Evolutionary conservation across 2,329 filamentous ascomycete species (phyloP), one percentile per base, ranked within the genome.

Genomic region (Emergomyces orientalis): DNA sequence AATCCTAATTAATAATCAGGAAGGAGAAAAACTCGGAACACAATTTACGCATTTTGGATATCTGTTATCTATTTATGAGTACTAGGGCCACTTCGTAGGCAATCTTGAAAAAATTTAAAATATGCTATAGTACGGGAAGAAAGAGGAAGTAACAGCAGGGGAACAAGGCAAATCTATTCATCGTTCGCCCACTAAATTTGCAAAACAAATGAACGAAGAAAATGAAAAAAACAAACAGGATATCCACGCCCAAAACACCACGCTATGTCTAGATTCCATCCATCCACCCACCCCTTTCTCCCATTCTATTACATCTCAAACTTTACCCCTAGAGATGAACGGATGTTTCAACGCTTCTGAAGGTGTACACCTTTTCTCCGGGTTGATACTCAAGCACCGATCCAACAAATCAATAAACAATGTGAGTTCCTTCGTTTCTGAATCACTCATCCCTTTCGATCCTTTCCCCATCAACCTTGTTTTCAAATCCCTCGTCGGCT

Each of bases 311-410:
- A 14, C 25, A 13, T 17, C 13, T 59, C 41, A 59, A 25, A 59
- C 27, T 32, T 59, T 59, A 25, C 34, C 49, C 30, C 66, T 64
- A 1, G 63, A 45, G 69, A 97, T 91, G 76, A 97, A 97, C 0
- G 89, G 89, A 79, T 97, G 93, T 71, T 86, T 88, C 69, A 97
- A 79, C 58, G 94, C 94, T 71, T 97, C 92, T 17, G 83, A 80
- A 0, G 94, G 90, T 56, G 89, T 93, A 70, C 94, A 89, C 66
- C 94, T 85, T 80, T 95, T 96, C 74, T 96, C 92, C 0, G 93
- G 91, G 72, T 97, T 96, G 67, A 97, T 82, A 63, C 88, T 86
- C 66, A 99, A 80, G 73, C 92, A 97, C 62, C 89, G 88, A 71
- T 96, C 92, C 63, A 99, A 78, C 58, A 99, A 78, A 75, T 97